Evolutionary conservation across 208 protist genomes (phyloP).

Genomic region (Leishmania amazonensis): DNA sequence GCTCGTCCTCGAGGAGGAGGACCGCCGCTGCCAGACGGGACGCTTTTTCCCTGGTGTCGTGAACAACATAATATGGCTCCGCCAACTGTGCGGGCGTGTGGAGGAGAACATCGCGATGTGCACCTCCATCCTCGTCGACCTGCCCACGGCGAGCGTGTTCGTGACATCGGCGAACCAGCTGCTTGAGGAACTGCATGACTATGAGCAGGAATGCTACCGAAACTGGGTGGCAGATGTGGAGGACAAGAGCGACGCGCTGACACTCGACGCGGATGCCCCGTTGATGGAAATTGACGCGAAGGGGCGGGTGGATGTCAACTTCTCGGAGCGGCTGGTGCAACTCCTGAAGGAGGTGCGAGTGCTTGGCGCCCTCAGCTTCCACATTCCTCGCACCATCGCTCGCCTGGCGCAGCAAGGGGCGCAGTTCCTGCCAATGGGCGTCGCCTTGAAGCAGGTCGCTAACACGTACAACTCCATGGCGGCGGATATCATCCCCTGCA

Average conservation of each 20-base stretch:
- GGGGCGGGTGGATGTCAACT: conserved; percentile 89
- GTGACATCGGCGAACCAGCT: conserved; percentile 53
- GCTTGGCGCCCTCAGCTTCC: conserved; percentile 76
- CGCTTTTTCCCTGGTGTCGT: conserved; percentile 91
- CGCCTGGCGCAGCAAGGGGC: conserved; percentile 76
- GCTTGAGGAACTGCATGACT: conserved; percentile 85
- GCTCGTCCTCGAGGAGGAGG: conserved; percentile 78
- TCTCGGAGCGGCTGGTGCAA: conserved; percentile 87
- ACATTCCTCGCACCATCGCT: conserved; percentile 58
- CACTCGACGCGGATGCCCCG: conserved; percentile 78
- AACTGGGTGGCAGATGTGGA: conserved; percentile 83
- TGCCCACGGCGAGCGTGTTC: conserved; percentile 71
- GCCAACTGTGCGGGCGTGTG: conserved; percentile 76
- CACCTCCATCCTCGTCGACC: conserved; percentile 73
- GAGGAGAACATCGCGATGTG: conserved; percentile 86
- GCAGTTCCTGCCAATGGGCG: conserved; percentile 85
- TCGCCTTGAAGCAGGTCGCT: conserved; percentile 92
- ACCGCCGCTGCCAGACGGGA: conserved; percentile 85
- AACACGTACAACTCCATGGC: conserved; percentile 94
- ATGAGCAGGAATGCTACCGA: conserved; percentile 83
- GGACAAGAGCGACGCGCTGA: conserved; percentile 67
- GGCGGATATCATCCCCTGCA: conserved; percentile 90
- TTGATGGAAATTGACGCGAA: conserved; percentile 86
- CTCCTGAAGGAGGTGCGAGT: conserved; percentile 90
- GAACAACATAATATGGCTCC: conserved; percentile 93